Base-by-base conservation (phyloP, 2,329 filamentous ascomycete genomes). In the Plectosphaerella cucumerina region DNA sequence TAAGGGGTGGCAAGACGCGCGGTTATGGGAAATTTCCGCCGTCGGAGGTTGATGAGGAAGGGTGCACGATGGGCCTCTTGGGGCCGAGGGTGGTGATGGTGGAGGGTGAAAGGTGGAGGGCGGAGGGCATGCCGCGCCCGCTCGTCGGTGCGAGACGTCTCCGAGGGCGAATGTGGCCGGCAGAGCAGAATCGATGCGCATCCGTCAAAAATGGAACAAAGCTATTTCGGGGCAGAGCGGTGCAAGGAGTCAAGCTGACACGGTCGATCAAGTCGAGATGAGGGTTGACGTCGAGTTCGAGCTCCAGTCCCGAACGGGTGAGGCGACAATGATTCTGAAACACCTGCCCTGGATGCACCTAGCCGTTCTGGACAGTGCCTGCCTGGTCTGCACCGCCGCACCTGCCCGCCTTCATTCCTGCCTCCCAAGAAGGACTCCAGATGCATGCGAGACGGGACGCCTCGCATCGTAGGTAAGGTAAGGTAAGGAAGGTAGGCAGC, bases 21-120 rank as follows among this genome's bases (percentile, higher is more conserved):
- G 45, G 45, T 47, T 39, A 47, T n/a, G 45, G 31, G 33, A 47
- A 39, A 47, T 47, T 47, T 20, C 39, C 45, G 34, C 17, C 35
- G 45, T 47, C 45, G n/a, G 45, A 47, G 45, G 45, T 47, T 41
- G 22, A 47, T 47, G 45, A 47, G 17, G 18, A 39, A 42, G 39
- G 34, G 18, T 47, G 33, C 15, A 33, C 6, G 33, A 39, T 22
- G 20, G 45, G n/a, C n/a, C n/a, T n/a, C n/a, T n/a, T n/a, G n/a
- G n/a, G n/a, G 46, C 47, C 42, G 49, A 53, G 44, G 49, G 48
- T 43, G 41, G 35, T 31, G 26, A 31, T 31, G 8, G 26, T 31
- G 26, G 26, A 31, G 26, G 26, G 26, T 31, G 26, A 11, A 31
- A 26, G 23, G 23, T 5, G 26, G 26, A 31, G 26, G 26, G 26